Evolutionary conservation across 805 yeast species (phyloP).

Genomic region (Hemisphaericaspora nanyangensis): DNA sequence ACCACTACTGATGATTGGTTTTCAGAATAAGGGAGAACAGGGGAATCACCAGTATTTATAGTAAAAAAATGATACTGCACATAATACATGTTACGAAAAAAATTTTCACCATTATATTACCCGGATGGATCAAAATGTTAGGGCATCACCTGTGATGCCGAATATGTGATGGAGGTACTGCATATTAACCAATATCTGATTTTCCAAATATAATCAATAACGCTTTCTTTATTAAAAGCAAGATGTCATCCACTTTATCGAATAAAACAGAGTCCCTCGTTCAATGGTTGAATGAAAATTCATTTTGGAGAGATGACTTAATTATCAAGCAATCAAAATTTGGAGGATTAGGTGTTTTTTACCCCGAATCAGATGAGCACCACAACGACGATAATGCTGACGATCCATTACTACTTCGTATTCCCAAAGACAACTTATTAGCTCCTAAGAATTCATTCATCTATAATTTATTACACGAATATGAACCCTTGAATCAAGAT

Average conservation of each 20-base stretch:
- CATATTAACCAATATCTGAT: neutral
- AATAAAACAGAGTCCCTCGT: conserved; percentile 3
- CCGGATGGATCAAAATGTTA: neutral
- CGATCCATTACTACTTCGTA: conserved; percentile 38
- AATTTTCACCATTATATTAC: conserved; percentile 1
- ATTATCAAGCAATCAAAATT: conserved; percentile 46
- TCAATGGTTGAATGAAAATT: conserved; percentile 55
- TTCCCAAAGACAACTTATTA: conserved; percentile 59
- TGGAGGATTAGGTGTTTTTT: conserved; percentile 71
- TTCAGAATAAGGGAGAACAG: conserved; percentile 29
- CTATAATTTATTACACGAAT: conserved; percentile 63
- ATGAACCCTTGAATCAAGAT: conserved; percentile 16
- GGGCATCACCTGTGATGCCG: neutral
- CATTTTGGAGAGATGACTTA: conserved; percentile 52
- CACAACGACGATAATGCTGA: conserved; percentile 15
- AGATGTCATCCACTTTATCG: conserved; percentile 7
- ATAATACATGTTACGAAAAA: neutral
- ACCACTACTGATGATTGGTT: conserved; percentile 71
- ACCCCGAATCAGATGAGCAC: conserved; percentile 28
- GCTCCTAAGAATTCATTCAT: conserved; percentile 58
- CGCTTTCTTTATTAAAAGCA: neutral
- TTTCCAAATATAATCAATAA: too few relatives aligned
- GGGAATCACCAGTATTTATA: conserved; percentile 28
- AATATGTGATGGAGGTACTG: neutral
- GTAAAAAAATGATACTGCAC: conserved; percentile 1